Evolutionary conservation across 352 stramenopile species (phyloP).

Genomic region (Thalassiosira hispida): DNA sequence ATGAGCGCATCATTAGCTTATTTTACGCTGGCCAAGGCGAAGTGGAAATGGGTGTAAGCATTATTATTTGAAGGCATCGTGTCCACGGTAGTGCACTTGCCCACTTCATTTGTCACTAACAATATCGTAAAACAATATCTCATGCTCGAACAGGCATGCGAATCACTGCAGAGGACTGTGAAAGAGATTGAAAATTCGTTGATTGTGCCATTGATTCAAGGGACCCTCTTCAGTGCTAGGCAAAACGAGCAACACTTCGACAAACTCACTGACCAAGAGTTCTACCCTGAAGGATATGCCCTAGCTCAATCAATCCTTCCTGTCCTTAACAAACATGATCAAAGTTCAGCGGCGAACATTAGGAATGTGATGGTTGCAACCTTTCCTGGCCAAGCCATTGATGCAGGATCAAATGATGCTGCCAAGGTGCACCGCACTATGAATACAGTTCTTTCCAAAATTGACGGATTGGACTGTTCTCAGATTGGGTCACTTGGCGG

Average conservation of each 20-base stretch:
- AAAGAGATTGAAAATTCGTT: slow-evolving; percentile 72
- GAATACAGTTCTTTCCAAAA: slow-evolving; percentile 38
- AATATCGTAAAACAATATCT: neutral
- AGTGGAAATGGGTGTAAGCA: slow-evolving; percentile 52
- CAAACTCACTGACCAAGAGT: slow-evolving; percentile 13
- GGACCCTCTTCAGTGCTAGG: slow-evolving; percentile 60
- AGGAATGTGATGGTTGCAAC: slow-evolving; percentile 51
- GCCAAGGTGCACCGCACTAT: slow-evolving; percentile 45
- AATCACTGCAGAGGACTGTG: slow-evolving; percentile 61
- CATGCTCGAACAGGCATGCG: slow-evolving; percentile 60
- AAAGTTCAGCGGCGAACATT: slow-evolving; percentile 55
- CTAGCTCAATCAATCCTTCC: slow-evolving; percentile 74
- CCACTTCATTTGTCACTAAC: neutral
- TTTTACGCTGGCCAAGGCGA: slow-evolving; percentile 77
- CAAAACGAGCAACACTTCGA: slow-evolving; percentile 56
- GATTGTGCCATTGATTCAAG: slow-evolving; percentile 80
- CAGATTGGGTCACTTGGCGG: slow-evolving; percentile 46
- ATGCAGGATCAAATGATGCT: slow-evolving; percentile 29
- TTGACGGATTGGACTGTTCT: slow-evolving; percentile 55
- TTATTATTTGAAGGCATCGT: neutral
- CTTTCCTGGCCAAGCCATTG: slow-evolving; percentile 33
- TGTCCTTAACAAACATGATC: slow-evolving; percentile 60
- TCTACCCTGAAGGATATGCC: slow-evolving; percentile 72
- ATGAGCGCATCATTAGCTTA: slow-evolving; percentile 71
- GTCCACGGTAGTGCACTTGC: neutral